phyloP scores from a whole-genome alignment of 305 asterid genomes.

The Euphrasia arctica region DNA sequence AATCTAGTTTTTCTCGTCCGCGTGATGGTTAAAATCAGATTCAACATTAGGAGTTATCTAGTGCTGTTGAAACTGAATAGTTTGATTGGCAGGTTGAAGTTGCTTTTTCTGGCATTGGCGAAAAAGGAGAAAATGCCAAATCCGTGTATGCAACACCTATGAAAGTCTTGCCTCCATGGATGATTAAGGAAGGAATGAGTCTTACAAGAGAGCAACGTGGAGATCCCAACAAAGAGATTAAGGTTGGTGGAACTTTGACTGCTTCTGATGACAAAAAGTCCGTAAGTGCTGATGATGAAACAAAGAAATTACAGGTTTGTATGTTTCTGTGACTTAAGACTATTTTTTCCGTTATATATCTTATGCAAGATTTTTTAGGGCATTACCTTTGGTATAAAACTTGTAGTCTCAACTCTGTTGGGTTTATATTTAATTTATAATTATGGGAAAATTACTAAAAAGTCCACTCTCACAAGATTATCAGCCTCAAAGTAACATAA shows the following conservation, averaged over 20 bases:
- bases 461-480: too few relatives aligned
- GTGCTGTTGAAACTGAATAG: too few relatives aligned
- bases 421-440: background rate
- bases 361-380: background rate
- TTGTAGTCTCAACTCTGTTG: background rate
- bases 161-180: conserved; percentile 95
- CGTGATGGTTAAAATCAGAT: background rate
- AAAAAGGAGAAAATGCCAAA: conserved; percentile 48
- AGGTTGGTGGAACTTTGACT: conserved; percentile 35
- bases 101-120: conserved; percentile 73
- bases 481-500: too few relatives aligned
- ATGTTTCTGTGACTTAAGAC: background rate
- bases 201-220: conserved; percentile 90
- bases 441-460: background rate
- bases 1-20: background rate
- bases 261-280: conserved; percentile 59
- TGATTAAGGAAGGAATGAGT: conserved; percentile 85
- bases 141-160: conserved; percentile 46
- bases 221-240: conserved; percentile 36
- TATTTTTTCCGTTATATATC: background rate
- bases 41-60: background rate
- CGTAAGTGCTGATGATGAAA: conserved; percentile 38
- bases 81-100: conserved; percentile 67
- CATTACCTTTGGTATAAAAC: conserved; percentile 10
- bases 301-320: conserved; percentile 55